phyloP scores from a whole-genome alignment of 1,139 yeast genomes.

The Saccharomyces hybrid region DNA sequence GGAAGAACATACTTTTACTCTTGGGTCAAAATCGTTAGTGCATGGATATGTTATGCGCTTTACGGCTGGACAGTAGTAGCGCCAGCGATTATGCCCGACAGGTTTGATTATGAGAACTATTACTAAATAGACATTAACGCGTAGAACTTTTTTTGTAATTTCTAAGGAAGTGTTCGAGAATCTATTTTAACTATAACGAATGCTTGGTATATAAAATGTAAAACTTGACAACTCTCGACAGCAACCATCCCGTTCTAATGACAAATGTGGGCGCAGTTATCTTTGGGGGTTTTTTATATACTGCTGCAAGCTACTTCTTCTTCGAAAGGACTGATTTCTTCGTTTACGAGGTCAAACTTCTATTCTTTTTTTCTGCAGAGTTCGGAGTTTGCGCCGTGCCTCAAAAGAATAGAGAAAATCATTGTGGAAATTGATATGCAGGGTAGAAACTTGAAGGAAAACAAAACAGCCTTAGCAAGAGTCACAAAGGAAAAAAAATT shows the following conservation, averaged over 20 bases:
- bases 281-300: no score
- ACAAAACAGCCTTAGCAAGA: background rate
- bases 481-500: background rate
- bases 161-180: no score
- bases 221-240: no score
- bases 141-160: background rate
- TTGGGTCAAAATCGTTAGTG: conserved; percentile 86
- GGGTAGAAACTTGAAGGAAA: background rate
- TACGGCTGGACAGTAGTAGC: conserved; percentile 91
- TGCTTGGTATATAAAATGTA: no score
- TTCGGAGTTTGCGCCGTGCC: conserved; percentile 1
- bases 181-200: no score
- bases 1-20: conserved; percentile 94
- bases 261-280: no score
- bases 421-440: background rate
- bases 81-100: conserved; percentile 82
- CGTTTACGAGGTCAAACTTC: no score
- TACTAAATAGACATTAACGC: conserved; percentile 7
- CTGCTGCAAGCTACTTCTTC: no score
- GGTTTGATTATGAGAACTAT: conserved; percentile 44
- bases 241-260: no score
- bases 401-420: background rate
- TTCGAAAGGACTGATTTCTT: no score
- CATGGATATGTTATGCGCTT: conserved; percentile 83
- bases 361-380: background rate